These are phyloP conservation scores for Dactylella cylindrospora DNA, from an alignment of 2,329 filamentous ascomycete species.

Conservation along the genomic window DNA sequence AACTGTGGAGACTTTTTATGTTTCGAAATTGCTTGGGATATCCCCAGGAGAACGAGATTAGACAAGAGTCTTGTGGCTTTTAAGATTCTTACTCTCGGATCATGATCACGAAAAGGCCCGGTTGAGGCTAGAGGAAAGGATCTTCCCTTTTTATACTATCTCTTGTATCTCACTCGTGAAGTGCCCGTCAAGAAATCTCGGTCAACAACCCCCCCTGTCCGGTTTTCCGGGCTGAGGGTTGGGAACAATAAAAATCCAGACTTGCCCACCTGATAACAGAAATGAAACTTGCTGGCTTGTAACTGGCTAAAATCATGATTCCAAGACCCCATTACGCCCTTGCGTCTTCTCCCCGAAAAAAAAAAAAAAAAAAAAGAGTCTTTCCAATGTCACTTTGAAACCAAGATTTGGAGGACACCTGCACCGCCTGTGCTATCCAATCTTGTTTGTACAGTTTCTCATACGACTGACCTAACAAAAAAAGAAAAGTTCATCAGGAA, in stretches of 20 bases:
- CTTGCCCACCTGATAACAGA: conserved; percentile 27
- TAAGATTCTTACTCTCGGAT: conserved; percentile 39
- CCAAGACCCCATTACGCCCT: conserved; percentile 19
- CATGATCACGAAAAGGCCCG: conserved; percentile 9
- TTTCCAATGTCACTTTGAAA: too few species aligned
- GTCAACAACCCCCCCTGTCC: conserved; percentile 37
- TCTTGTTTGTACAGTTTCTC: too few species aligned
- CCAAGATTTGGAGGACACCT: conserved; percentile 6
- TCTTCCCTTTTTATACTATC: conserved; percentile 40
- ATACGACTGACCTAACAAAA: conserved; percentile 10
- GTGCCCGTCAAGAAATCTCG: conserved; percentile 32
- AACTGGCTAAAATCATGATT: conserved; percentile 25
- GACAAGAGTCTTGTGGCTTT: conserved; percentile 41
- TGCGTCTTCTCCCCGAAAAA: conserved; percentile 36
- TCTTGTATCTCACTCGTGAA: conserved; percentile 40
- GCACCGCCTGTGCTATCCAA: conserved; percentile 28
- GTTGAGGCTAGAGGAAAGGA: conserved; percentile 22
- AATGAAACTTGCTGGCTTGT: conserved; percentile 42
- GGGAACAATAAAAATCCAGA: conserved; percentile 41
- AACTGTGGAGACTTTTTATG: conserved; percentile 32
- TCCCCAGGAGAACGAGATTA: conserved; percentile 42
- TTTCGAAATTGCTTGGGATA: conserved; percentile 42
- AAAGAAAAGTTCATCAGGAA: conserved; percentile 15
- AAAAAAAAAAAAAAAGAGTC: too few species aligned
- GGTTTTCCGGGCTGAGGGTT: conserved; percentile 38